A percentile compares a stretch with the other conserved stretches of the same genome.
Evolutionary conservation across 1,139 yeast genomes (phyloP).

Genomic region (Pichia norvegensis): DNA sequence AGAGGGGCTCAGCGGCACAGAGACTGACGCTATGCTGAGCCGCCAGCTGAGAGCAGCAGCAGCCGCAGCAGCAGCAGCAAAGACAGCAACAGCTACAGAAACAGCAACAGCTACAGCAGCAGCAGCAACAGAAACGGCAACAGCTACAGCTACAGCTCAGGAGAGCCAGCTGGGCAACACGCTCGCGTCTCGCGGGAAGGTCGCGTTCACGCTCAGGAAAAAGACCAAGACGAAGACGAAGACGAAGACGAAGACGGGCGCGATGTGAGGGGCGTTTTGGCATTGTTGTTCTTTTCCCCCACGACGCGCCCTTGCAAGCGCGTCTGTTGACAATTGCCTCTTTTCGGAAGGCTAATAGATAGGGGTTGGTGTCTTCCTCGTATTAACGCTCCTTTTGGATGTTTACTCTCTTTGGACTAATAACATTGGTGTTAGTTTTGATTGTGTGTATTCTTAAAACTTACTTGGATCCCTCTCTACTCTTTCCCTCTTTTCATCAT

Average conservation of each 20-base stretch:
- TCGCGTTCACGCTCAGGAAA: conserved; percentile 1
- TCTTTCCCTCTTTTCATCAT: too few species aligned
- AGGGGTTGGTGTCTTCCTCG: background rate
- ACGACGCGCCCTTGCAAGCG: background rate
- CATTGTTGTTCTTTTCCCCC: background rate
- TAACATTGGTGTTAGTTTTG: background rate
- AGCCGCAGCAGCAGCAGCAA: background rate
- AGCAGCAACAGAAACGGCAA: background rate
- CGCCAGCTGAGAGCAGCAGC: background rate
- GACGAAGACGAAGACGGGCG: background rate
- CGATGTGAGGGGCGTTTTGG: background rate
- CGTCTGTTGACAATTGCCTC: background rate
- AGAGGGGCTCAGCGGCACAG: background rate
- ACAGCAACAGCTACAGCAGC: background rate
- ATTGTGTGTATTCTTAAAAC: background rate
- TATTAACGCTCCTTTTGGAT: conserved; percentile 1
- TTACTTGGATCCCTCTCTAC: background rate
- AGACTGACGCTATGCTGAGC: background rate
- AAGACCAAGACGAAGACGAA: background rate
- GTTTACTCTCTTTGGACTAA: conserved; percentile 1
- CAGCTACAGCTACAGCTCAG: too few species aligned
- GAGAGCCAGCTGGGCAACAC: background rate
- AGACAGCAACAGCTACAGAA: background rate
- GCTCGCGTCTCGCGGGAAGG: background rate
- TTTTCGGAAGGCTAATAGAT: background rate